Evolutionary conservation across 768 basidiomycete genomes (phyloP), one percentile per base, ranked within the genome.

Genomic region (Steccherinum ochraceum): DNA sequence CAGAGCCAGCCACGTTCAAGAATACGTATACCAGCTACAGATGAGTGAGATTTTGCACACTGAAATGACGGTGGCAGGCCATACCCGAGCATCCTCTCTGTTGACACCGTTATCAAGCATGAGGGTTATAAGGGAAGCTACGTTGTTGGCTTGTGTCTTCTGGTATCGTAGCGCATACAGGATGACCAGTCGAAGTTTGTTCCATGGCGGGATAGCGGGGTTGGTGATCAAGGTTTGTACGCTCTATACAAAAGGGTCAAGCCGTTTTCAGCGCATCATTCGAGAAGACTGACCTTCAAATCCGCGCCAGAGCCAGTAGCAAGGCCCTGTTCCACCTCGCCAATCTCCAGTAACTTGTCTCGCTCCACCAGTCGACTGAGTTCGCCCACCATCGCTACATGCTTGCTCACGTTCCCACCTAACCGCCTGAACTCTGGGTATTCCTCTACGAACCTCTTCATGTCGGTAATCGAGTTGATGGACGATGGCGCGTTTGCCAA

Each of bases 381-480:
- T 65, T 99, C 96, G 12, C 96, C 95, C 0, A 99, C 96, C 20
- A 99, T 70, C 5, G 95, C 91, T 19, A 98, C 96, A 61, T 98
- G 96, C 69, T 98, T 99, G 72, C 92, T 95, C 24, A 99, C 96
- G 65, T 99, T 99, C 7, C 94, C 94, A 1, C 96, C 93, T 24
- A 99, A 76, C 64, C 94, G 94, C 58, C 86, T 78, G 62, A 98
- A 97, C 67, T 99, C 96, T 1, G 96, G 96, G 68, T 95, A 99
- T 60, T 97, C 94, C 65, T 99, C 96, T 2, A 99, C 89, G 59
- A 95, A 95, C 7, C 78, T 83, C 66, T 98, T 98, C 96, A 99
- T 99, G 58, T 99, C 96, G 3, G 76, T 69, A 51, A 98, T 93
- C 0, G 95, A 97, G 61, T 94, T 93, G 55, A 99, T 95, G 20